Base-by-base conservation (phyloP, 2,329 filamentous ascomycete species). In the Ophiostoma ulmi region DNA sequence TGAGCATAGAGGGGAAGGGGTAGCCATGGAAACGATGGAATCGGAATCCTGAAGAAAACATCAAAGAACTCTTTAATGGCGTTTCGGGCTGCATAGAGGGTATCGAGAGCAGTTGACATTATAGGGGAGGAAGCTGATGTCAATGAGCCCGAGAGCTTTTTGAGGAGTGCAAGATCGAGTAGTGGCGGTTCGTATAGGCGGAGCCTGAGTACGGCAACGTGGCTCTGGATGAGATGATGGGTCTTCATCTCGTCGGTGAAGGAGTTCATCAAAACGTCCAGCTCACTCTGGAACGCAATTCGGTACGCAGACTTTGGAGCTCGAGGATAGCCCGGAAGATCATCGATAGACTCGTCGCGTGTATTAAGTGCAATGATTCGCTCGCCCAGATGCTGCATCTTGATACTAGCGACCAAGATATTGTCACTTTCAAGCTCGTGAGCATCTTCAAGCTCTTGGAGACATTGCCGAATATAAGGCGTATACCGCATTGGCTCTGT, bases 401-500 rank as follows among this genome's bases (percentile, higher is more conserved):
- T 80, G 7, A 87, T 78, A 0, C 87, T 77, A 13, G 83, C 79
- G 0, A 84, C 78, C 0, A 86, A 78, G 1, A 80, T 78, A 0
- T 75, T 71, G 68, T 88, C 86, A 0, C 81, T 82, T 8, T 83
- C 78, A 70, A 80, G 82, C 70, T 87, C 85, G 6, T 74, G 74
- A 0, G 77, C 75, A 0, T 80, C 75, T 31, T 85, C 80, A 0
- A 88, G 76, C 3, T 83, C 78, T 3, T 77, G 77, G 5, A 86
- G 75, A 68, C 85, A 87, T 69, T 84, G 81, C 13, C 85, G 81
- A 1, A 86, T 79, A 70, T 88, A 87, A 5, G 79, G 78, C 0
- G 84, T 84, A 69, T 83, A 87, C n/a, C 79, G 81, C 77, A 85
- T 80, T 0, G 84, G 78, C 17, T 86, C 83, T 5, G 83, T 79